phyloP scores from a whole-genome alignment of 2,329 filamentous ascomycete genomes.

The Beauveria pseudobassiana region DNA sequence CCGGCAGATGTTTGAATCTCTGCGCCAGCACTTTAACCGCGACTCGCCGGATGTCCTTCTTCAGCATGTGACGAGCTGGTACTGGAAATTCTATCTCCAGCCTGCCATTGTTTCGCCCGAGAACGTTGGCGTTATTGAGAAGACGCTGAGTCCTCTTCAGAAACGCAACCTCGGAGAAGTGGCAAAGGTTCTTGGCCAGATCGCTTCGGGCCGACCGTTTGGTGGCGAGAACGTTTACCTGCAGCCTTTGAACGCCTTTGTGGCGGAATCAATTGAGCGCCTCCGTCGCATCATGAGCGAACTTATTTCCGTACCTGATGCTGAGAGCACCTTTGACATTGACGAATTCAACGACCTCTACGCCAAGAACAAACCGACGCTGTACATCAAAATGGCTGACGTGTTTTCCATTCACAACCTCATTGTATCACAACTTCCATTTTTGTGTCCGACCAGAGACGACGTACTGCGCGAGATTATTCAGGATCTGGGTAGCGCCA shows the following conservation, averaged over 20 bases:
- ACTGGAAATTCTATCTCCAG: slow-evolving; percentile 91
- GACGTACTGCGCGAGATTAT: slow-evolving; percentile 88
- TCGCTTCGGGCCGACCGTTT: slow-evolving; percentile 82
- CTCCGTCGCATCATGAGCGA: slow-evolving; percentile 68
- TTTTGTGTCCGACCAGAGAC: slow-evolving; percentile 72
- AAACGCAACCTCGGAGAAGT: slow-evolving; percentile 90
- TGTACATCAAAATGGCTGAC: slow-evolving; percentile 99
- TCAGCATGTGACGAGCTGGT: slow-evolving; percentile 80
- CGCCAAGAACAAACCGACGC: slow-evolving; percentile 87
- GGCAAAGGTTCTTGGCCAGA: slow-evolving; percentile 82
- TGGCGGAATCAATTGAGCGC: slow-evolving; percentile 76
- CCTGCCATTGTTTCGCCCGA: slow-evolving; percentile 85
- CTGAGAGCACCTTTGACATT: slow-evolving; percentile 91
- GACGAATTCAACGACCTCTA: slow-evolving; percentile 99
- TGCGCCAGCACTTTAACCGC: slow-evolving; percentile 69
- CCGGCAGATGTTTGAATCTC: slow-evolving; percentile 73
- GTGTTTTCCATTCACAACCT: slow-evolving; percentile 94
- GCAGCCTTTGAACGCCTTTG: slow-evolving; percentile 87
- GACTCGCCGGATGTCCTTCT: slow-evolving; percentile 73
- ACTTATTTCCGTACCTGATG: slow-evolving; percentile 75
- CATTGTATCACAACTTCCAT: slow-evolving; percentile 68
- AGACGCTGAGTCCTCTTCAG: slow-evolving; percentile 79
- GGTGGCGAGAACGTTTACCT: slow-evolving; percentile 93
- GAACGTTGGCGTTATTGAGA: slow-evolving; percentile 87
- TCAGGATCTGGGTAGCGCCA: slow-evolving; percentile 88